These are phyloP conservation scores for Lipomyces starkeyi DNA, from an alignment of 805 yeast species.

Conservation along the genomic window DNA sequence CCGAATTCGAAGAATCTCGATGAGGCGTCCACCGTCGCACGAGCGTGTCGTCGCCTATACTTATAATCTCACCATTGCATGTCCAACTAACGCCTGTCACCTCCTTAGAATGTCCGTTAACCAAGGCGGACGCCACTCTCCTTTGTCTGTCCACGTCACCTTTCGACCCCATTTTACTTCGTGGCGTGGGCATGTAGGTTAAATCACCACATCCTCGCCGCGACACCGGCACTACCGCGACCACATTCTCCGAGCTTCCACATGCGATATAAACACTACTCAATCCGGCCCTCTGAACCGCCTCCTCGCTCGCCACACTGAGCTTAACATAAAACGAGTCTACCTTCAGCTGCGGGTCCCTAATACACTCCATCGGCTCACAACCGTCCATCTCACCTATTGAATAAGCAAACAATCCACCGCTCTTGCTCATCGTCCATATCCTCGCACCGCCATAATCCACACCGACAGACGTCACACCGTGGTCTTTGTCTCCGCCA, in stretches of 20 bases:
- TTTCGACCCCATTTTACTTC: neutral
- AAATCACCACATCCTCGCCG: constrained; percentile 1
- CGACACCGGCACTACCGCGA: constrained; percentile 29
- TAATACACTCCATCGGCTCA: constrained; percentile 24
- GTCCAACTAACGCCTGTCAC: constrained; percentile 31
- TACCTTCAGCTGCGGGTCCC: constrained; percentile 23
- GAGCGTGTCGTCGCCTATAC: constrained; percentile 29
- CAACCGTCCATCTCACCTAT: neutral
- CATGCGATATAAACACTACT: constrained; percentile 25
- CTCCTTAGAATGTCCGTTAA: constrained; percentile 27
- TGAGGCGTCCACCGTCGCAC: constrained; percentile 25
- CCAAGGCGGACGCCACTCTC: constrained; percentile 17
- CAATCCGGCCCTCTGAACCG: constrained; percentile 11
- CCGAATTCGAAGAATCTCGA: constrained; percentile 15
- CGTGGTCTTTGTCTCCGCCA: constrained; percentile 4
- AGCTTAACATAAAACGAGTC: constrained; percentile 30
- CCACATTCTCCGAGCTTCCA: constrained; percentile 24
- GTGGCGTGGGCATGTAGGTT: neutral
- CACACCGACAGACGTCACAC: constrained; percentile 29
- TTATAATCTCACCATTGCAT: constrained; percentile 18
- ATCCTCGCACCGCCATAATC: constrained; percentile 16
- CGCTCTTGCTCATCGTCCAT: constrained; percentile 27
- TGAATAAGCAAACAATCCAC: constrained; percentile 21
- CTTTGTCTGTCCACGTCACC: neutral
- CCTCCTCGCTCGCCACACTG: constrained; percentile 15